Evolutionary conservation across 2,329 filamentous ascomycete species (phyloP).

Genomic region (Colletotrichum sojae): DNA sequence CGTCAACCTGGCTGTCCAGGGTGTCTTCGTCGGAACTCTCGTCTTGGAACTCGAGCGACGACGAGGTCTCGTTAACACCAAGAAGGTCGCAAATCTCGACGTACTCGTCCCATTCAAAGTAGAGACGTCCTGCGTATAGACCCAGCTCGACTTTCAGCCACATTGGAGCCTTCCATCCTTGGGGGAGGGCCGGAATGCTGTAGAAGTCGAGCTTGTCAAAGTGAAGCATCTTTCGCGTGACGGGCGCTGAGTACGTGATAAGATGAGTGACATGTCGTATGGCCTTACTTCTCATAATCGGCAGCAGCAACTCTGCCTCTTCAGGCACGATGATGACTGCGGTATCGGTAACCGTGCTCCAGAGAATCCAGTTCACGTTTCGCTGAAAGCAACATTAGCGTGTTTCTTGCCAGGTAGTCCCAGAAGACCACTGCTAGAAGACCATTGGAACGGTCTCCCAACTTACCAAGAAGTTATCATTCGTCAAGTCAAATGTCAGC

Average conservation of each 20-base stretch:
- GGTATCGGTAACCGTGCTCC: slow-evolving; percentile 59
- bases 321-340: slow-evolving; percentile 74
- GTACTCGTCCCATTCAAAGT: slow-evolving; percentile 68
- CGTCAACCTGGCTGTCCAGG: not conserved
- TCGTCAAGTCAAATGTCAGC: slow-evolving; percentile 43
- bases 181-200: slow-evolving; percentile 62
- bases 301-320: slow-evolving; percentile 71
- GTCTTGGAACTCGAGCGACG: slow-evolving; percentile 12
- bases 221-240: slow-evolving; percentile 71
- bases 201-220: slow-evolving; percentile 71
- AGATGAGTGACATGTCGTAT: slow-evolving; percentile 61
- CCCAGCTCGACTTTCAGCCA: slow-evolving; percentile 73
- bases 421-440: no score
- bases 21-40: slow-evolving; percentile 13
- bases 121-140: slow-evolving; percentile 72
- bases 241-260: slow-evolving; percentile 71
- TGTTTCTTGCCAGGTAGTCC: not conserved
- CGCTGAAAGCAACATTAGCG: slow-evolving; percentile 46
- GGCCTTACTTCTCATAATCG: slow-evolving; percentile 51
- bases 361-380: slow-evolving; percentile 74
- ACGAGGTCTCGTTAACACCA: slow-evolving; percentile 44
- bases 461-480: slow-evolving; percentile 54
- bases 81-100: slow-evolving; percentile 50
- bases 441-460: no score
- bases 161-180: slow-evolving; percentile 56